These are phyloP conservation scores for Pseudodiploospora longispora DNA, from an alignment of 2,329 filamentous ascomycete genomes.

Conservation along the genomic window DNA sequence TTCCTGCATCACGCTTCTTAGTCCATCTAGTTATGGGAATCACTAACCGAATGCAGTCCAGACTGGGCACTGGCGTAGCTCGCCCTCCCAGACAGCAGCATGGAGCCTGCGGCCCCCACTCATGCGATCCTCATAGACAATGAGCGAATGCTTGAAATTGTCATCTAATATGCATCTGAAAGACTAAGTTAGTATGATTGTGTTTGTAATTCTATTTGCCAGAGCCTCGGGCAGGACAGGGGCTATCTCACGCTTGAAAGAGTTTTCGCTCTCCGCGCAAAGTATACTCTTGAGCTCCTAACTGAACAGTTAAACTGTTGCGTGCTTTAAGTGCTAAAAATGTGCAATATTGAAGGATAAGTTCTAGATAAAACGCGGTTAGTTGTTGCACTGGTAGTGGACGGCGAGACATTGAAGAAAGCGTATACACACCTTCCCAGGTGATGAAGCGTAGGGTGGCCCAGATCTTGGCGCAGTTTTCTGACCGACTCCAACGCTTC, in stretches of 20 bases:
- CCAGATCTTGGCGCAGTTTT: constrained; percentile 42
- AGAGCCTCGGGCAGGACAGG: not conserved
- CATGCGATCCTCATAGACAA: constrained; percentile 43
- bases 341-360: constrained; percentile 51
- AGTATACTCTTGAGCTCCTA: constrained; percentile 38
- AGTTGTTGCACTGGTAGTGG: not conserved
- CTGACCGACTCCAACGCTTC: constrained; percentile 40
- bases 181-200: not conserved
- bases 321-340: constrained; percentile 50
- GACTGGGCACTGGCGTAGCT: constrained; percentile 46
- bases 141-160: constrained; percentile 42
- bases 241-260: constrained; percentile 45
- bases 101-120: constrained; percentile 46
- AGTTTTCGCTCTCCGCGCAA: constrained; percentile 41
- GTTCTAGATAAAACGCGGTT: constrained; percentile 30
- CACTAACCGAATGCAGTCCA: constrained; percentile 57
- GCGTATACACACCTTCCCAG: constrained; percentile 45
- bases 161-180: constrained; percentile 49
- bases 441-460: constrained; percentile 48
- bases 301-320: constrained; percentile 34
- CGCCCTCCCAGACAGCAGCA: constrained; percentile 47
- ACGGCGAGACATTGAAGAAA: not conserved
- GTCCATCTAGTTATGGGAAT: not conserved
- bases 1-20: not conserved
- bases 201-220: not conserved